Evolutionary conservation across 2,329 filamentous ascomycete genomes (phyloP).

Genomic region (Karstenula rhodostoma): DNA sequence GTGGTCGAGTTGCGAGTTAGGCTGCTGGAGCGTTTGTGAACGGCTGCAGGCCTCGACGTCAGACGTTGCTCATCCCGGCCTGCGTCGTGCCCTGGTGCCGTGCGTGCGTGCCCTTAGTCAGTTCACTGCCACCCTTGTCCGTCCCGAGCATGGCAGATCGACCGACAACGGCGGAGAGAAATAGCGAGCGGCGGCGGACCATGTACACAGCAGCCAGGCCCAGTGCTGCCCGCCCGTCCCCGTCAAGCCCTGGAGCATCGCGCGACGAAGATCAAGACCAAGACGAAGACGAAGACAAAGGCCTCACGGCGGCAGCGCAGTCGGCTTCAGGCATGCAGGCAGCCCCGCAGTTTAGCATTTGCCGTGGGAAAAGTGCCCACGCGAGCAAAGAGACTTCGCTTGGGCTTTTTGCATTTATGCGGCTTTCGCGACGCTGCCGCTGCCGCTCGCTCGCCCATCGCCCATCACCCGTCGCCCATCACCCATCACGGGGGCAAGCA

Average conservation of each 20-base stretch:
- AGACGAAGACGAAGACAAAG: no score
- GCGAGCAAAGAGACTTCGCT: conserved; percentile 7
- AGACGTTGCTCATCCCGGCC: conserved; percentile 13
- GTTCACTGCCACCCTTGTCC: conserved; percentile 12
- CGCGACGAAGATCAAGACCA: background rate
- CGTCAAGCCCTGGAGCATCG: conserved; percentile 6
- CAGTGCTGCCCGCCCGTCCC: background rate
- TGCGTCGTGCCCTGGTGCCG: conserved; percentile 11
- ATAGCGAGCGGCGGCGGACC: background rate
- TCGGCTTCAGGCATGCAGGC: conserved; percentile 27
- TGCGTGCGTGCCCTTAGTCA: conserved; percentile 19
- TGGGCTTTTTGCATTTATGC: background rate
- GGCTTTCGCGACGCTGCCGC: conserved; percentile 5
- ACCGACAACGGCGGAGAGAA: conserved; percentile 2
- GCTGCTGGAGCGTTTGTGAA: conserved; percentile 46
- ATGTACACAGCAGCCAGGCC: background rate
- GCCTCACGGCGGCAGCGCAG: background rate
- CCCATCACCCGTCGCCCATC: no score
- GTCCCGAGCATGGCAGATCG: conserved; percentile 9
- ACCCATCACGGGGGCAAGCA: background rate
- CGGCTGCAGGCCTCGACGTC: conserved; percentile 37
- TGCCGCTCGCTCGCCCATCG: no score
- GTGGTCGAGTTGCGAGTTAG: conserved; percentile 45
- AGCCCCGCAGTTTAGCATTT: conserved; percentile 45
- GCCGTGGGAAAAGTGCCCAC: conserved; percentile 7